phyloP scores from a whole-genome alignment of 2,329 filamentous ascomycete genomes.

The Hyphodiscus sp. region DNA sequence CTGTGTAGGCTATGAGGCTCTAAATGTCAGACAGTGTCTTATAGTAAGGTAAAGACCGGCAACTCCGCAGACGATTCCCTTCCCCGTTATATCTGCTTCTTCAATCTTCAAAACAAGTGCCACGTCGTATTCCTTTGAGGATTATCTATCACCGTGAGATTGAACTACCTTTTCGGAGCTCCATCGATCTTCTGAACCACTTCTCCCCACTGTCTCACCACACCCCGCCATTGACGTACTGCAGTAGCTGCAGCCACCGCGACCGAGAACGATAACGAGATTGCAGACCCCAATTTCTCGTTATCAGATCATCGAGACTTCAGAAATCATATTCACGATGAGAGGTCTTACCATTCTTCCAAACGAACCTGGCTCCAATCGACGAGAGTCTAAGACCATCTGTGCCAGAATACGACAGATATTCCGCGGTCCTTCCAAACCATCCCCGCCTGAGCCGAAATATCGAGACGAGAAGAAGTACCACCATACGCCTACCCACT shows the following conservation, averaged over 20 bases:
- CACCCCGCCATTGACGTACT: background rate
- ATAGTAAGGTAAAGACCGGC: too few relatives aligned
- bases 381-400: background rate
- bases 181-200: background rate
- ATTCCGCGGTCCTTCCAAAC: conserved; percentile 6
- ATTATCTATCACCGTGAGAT: too few relatives aligned
- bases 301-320: too few relatives aligned
- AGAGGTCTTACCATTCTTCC: conserved; percentile 5
- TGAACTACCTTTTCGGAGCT: background rate
- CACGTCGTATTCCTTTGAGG: too few relatives aligned
- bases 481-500: conserved; percentile 16
- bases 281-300: too few relatives aligned
- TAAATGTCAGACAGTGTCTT: background rate
- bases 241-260: too few relatives aligned
- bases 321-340: conserved; percentile 1
- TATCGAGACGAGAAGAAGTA: conserved; percentile 15
- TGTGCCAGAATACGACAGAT: conserved; percentile 6
- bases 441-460: background rate
- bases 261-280: too few relatives aligned
- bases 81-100: too few relatives aligned
- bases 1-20: conserved; percentile 1
- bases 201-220: background rate
- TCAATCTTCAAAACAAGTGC: too few relatives aligned
- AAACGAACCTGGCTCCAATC: background rate
- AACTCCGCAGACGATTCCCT: too few relatives aligned